phyloP scores from a whole-genome alignment of 495 filamentous ascomycete species.

The Sporormia fimetaria region DNA sequence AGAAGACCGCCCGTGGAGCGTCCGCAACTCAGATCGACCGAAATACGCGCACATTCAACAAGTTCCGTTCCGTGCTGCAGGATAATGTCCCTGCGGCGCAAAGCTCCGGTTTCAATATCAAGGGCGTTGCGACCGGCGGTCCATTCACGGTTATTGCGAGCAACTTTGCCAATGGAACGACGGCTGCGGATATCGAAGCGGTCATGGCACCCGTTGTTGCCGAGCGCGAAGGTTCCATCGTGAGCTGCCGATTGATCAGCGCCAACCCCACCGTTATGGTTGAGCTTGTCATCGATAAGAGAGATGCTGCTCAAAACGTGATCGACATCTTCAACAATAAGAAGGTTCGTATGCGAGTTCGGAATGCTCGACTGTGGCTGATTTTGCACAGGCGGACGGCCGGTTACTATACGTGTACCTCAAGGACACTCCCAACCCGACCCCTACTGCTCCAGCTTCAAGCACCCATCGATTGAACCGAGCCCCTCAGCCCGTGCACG shows the following conservation, averaged over 20 bases:
- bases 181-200: slow-evolving; percentile 84
- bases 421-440: slow-evolving; percentile 35
- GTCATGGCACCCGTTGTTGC: slow-evolving; percentile 66
- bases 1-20: slow-evolving; percentile 16
- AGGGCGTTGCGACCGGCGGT: slow-evolving; percentile 53
- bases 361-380: background rate
- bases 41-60: slow-evolving; percentile 24
- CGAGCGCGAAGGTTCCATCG: no score
- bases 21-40: slow-evolving; percentile 25
- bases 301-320: slow-evolving; percentile 64
- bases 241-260: slow-evolving; percentile 59
- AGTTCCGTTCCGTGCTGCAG: slow-evolving; percentile 27
- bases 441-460: no score
- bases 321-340: slow-evolving; percentile 80
- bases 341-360: slow-evolving; percentile 42
- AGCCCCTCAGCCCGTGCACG: slow-evolving; percentile 7
- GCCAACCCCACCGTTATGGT: slow-evolving; percentile 68
- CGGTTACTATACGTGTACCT: slow-evolving; percentile 64
- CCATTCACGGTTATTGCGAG: slow-evolving; percentile 73
- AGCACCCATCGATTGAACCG: background rate
- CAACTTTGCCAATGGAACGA: slow-evolving; percentile 89
- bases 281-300: slow-evolving; percentile 72
- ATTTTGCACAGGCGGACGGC: slow-evolving; percentile 63
- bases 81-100: slow-evolving; percentile 20
- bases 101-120: slow-evolving; percentile 55